A percentile compares a stretch with the other conserved stretches of the same genome.
Conservation (phyloP, 192 early-diverging fungal genomes). For the Coemansia sp. region DNA sequence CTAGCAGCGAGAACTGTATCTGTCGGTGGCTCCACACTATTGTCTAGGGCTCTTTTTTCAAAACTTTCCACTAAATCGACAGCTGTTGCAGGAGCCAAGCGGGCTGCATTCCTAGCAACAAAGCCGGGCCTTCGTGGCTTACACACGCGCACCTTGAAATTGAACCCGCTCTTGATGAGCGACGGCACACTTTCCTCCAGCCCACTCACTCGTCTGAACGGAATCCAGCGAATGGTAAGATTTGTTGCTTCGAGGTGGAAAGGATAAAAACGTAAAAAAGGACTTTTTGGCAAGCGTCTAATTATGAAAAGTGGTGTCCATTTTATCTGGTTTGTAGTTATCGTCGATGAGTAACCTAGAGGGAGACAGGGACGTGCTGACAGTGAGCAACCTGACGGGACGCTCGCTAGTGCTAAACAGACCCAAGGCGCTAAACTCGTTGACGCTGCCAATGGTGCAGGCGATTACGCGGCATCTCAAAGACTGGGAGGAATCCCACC, state of each 20-base stretch:
- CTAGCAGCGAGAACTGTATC: conserved; percentile 2
- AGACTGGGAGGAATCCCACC: conserved; percentile 86
- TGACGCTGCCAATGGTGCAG: conserved; percentile 84
- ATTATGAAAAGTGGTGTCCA: neutral
- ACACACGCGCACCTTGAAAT: neutral
- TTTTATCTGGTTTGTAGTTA: conserved; percentile 19
- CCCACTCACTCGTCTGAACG: neutral
- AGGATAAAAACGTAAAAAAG: neutral
- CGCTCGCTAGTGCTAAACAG: conserved; percentile 77
- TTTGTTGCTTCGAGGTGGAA: neutral
- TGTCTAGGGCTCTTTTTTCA: neutral
- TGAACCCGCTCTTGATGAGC: neutral
- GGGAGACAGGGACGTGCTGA: conserved; percentile 43
- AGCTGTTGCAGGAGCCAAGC: neutral
- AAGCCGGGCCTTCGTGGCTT: neutral
- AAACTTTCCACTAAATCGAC: neutral
- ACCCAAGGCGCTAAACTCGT: conserved; percentile 81
- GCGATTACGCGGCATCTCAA: conserved; percentile 78
- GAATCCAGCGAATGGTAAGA: conserved; percentile 9
- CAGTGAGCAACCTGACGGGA: conserved; percentile 39
- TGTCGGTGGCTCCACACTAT: neutral
- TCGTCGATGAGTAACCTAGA: conserved; percentile 15
- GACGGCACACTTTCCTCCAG: neutral
- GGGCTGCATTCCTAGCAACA: neutral
- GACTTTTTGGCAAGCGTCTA: neutral